Percentiles rank a stretch among this genome's conserved stretches.
phyloP scores from a whole-genome alignment of 2,329 filamentous ascomycete genomes.

The Chaetothyriales sp. region DNA sequence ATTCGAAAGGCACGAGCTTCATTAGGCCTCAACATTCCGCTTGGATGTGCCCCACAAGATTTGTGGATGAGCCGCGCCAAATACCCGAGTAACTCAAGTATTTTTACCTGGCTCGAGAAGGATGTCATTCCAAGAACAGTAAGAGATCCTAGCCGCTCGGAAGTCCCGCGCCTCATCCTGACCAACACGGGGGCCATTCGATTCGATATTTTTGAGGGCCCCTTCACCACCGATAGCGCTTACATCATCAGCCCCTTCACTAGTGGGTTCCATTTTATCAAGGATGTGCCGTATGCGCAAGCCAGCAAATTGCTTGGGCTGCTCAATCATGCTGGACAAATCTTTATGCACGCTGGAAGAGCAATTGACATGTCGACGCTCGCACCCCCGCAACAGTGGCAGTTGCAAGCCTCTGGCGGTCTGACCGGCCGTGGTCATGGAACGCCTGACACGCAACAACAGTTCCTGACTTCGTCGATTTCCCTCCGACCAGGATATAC shows the following conservation, averaged over 20 bases:
- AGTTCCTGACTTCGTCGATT: not conserved
- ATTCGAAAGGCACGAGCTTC: slow-evolving; percentile 58
- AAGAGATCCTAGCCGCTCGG: slow-evolving; percentile 42
- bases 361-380: slow-evolving; percentile 19
- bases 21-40: slow-evolving; percentile 57
- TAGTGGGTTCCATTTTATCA: slow-evolving; percentile 61
- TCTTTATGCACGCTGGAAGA: slow-evolving; percentile 32
- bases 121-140: slow-evolving; percentile 59
- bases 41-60: slow-evolving; percentile 70
- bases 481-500: slow-evolving; percentile 62
- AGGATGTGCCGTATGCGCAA: slow-evolving; percentile 64
- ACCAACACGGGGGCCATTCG: slow-evolving; percentile 84
- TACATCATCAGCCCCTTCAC: slow-evolving; percentile 81
- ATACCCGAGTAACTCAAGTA: slow-evolving; percentile 59
- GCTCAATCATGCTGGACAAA: slow-evolving; percentile 44
- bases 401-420: slow-evolving; percentile 10
- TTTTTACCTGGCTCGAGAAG: slow-evolving; percentile 69
- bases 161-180: slow-evolving; percentile 53
- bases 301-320: slow-evolving; percentile 54
- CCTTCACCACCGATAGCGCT: slow-evolving; percentile 76
- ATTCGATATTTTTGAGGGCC: slow-evolving; percentile 88
- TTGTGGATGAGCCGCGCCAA: slow-evolving; percentile 70
- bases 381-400: slow-evolving; percentile 34
- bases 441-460: not conserved
- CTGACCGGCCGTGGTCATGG: slow-evolving; percentile 11